A percentile compares a stretch with the other conserved stretches of the same genome.
Evolutionary conservation across 108 stramenopile species (phyloP).

Genomic region (Nitzschia putrida): DNA sequence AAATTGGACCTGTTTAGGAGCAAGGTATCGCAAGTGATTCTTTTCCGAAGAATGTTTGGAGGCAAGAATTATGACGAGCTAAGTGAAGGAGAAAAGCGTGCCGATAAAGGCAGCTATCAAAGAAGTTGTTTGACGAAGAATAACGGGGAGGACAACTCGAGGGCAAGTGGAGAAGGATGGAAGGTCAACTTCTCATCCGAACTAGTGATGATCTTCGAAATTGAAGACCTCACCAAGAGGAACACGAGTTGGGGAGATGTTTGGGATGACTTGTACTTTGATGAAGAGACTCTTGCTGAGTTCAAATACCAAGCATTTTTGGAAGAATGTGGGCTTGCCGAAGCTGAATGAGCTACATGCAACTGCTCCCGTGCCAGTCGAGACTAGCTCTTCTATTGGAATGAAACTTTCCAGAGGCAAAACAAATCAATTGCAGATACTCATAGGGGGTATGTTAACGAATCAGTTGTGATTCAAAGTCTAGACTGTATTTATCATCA

Average conservation of each 20-base stretch:
- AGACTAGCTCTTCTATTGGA: too few species aligned
- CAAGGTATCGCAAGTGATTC: conserved; percentile 10
- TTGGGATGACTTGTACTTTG: conserved; percentile 19
- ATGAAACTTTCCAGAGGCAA: too few species aligned
- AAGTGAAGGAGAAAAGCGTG: neutral
- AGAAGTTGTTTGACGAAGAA: neutral
- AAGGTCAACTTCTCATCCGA: neutral
- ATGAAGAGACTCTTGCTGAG: conserved; percentile 9
- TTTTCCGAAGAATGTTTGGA: conserved; percentile 6
- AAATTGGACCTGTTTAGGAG: neutral
- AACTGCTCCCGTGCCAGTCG: too few species aligned
- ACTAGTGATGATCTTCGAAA: neutral
- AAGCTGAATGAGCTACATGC: neutral
- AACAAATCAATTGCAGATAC: too few species aligned
- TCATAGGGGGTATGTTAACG: too few species aligned
- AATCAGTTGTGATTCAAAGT: too few species aligned
- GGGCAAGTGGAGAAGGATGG: neutral
- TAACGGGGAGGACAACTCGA: neutral
- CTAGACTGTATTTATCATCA: too few species aligned
- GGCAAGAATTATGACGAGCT: conserved; percentile 5
- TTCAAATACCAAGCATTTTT: conserved; percentile 22
- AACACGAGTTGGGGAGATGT: conserved; percentile 18
- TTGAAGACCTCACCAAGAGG: conserved; percentile 14
- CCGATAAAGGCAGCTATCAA: neutral
- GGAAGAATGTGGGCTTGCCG: conserved; percentile 6